Evolutionary conservation across 345 rosid species (phyloP).

Genomic region (Citrus trifoliata): DNA sequence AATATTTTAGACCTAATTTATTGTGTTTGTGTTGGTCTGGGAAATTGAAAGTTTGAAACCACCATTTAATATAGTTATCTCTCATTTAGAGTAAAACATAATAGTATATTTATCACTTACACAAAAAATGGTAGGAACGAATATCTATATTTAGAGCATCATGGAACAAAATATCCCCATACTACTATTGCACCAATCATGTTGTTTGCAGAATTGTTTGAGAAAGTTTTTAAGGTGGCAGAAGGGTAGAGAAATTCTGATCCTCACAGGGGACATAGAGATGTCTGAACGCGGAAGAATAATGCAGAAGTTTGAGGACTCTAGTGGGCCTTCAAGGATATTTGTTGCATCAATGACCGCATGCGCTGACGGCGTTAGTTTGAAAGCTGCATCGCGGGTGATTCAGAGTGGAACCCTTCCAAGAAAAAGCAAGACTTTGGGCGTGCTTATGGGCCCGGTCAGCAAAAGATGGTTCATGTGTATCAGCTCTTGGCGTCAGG

Average conservation of each 20-base stretch:
- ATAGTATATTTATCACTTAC: no score
- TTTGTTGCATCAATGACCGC: constrained; percentile 86
- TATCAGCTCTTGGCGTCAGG: no score
- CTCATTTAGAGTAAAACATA: no score
- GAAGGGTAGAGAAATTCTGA: constrained; percentile 68
- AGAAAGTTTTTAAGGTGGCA: constrained; percentile 63
- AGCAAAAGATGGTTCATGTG: no score
- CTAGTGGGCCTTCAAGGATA: constrained; percentile 51
- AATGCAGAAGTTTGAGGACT: constrained; percentile 80
- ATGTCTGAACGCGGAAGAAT: constrained; percentile 81
- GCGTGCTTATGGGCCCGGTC: constrained; percentile 27
- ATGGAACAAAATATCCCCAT: neutral
- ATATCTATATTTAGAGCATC: no score
- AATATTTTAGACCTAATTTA: no score
- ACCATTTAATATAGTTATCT: no score
- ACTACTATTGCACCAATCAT: constrained; percentile 61
- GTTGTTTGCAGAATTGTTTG: constrained; percentile 62
- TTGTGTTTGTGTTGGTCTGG: no score
- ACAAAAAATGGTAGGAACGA: no score
- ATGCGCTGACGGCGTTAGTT: constrained; percentile 79
- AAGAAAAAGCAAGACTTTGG: constrained; percentile 96
- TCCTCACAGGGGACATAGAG: constrained; percentile 83
- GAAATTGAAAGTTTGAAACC: no score
- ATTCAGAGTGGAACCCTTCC: constrained; percentile 65
- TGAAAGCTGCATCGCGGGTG: constrained; percentile 90